Base-by-base conservation (phyloP, 2,329 filamentous ascomycete genomes). In the Pezicula radicicola region DNA sequence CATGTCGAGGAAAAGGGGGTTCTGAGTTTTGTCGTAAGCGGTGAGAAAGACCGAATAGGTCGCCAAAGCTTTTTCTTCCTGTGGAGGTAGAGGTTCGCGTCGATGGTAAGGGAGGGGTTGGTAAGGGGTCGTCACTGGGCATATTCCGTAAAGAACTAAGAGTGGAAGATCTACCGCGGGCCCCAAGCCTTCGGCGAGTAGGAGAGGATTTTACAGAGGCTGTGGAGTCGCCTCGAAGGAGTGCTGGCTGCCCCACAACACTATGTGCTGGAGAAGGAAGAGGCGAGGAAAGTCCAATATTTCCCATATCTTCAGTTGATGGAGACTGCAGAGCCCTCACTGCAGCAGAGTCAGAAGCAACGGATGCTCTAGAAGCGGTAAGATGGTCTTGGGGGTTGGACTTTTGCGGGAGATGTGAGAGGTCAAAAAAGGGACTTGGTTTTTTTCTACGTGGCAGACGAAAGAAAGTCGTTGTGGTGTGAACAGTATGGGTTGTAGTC, bases 31-130 rank as follows among this genome's bases (percentile, higher is more conserved):
- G 89, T 46, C 93, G 83, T 54, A 96, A 79, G 56, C 92, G 83
- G 56, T 84, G 80, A 18, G 82, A 77, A 33, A 97, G 74, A 13
- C 84, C 87, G 62, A 99, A 85, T 18, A 97, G 75, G 60, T 96
- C 94, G 49, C 92, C 91, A 62, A 99, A 91, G 70, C 93, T 97
- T 70, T 92, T 94, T 50, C 94, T 83, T 5, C 92, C 91, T n/a
- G 87, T 93, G 0, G 91, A 96, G 1, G 87, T 90, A 1, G 92
- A 96, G 6, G 84, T 92, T 48, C 91, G 80, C 2, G 60, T 60
- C 4, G 66, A 66, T 33, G 63, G 65, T n/a, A 84, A 70, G 21
- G 81, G 81, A 4, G 85, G 84, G 3, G 87, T 84, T 6, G 83
- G 76, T 5, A 88, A 78, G 49, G 85, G 83, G 33, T 87, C 83